Conservation (phyloP, 306 rosid species). For the Begonia peltatifolia region DNA sequence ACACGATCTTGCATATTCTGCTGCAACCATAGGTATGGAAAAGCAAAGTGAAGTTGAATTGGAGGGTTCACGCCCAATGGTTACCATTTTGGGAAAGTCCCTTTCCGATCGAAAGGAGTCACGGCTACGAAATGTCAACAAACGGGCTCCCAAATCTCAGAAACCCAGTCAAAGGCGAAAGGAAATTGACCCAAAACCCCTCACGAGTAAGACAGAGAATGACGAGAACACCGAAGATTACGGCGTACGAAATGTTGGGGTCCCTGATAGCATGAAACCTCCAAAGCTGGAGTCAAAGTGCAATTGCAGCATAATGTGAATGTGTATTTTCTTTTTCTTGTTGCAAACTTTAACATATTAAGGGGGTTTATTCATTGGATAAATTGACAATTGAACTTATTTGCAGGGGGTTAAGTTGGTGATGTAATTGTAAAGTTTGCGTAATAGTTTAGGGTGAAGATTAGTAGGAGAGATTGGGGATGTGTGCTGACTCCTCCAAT, state of each 20-base stretch:
- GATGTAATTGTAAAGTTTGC: slow-evolving; percentile 59
- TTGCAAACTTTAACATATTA: too few relatives aligned
- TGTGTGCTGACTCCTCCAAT: slow-evolving; percentile 21
- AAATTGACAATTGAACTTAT: slow-evolving; percentile 19
- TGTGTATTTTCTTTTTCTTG: neutral
- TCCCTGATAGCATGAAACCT: slow-evolving; percentile 65
- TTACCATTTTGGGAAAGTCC: slow-evolving; percentile 58
- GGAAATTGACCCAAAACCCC: slow-evolving; percentile 38
- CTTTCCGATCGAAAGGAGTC: slow-evolving; percentile 35
- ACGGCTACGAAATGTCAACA: slow-evolving; percentile 27
- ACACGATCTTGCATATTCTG: slow-evolving; percentile 77
- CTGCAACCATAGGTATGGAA: slow-evolving; percentile 71
- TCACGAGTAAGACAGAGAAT: slow-evolving; percentile 36
- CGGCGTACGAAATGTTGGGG: slow-evolving; percentile 31
- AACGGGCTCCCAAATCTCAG: slow-evolving; percentile 39
- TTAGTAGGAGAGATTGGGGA: slow-evolving; percentile 24
- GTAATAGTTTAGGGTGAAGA: slow-evolving; percentile 16
- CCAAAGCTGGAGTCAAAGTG: slow-evolving; percentile 86
- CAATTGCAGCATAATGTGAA: slow-evolving; percentile 93
- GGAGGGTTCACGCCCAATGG: slow-evolving; percentile 61
- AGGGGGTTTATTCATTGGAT: too few relatives aligned
- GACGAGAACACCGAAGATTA: slow-evolving; percentile 54
- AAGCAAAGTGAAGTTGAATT: slow-evolving; percentile 40
- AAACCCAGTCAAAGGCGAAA: slow-evolving; percentile 38
- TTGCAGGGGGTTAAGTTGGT: slow-evolving; percentile 50